Percentiles rank a stretch among this genome's conserved stretches.
Conservation (phyloP, 1,284 basidiomycete species). For the Inonotus hispidus region DNA sequence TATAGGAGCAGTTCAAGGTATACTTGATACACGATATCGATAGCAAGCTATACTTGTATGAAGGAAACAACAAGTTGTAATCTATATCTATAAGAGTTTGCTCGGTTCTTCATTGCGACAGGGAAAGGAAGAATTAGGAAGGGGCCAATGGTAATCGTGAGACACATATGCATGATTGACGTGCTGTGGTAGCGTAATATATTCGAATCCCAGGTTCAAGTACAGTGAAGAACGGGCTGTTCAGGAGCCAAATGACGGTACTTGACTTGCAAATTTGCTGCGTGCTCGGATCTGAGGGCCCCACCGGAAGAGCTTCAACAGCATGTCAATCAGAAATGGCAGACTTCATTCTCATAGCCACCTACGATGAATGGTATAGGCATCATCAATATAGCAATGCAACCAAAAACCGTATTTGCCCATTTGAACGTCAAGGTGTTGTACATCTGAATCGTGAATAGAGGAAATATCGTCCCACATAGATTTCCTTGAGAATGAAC, state of each 20-base stretch:
- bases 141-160: too few species aligned
- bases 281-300: constrained; percentile 55
- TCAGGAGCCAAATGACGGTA: constrained; percentile 14
- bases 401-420: constrained; percentile 65
- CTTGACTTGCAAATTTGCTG: constrained; percentile 48
- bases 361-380: constrained; percentile 61
- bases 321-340: neutral
- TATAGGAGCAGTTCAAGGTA: too few species aligned
- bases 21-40: too few species aligned
- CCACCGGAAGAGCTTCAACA: constrained; percentile 50
- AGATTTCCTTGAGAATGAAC: constrained; percentile 44
- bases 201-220: too few species aligned
- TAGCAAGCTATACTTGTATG: too few species aligned
- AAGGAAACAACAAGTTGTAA: too few species aligned
- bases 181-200: too few species aligned
- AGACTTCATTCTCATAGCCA: constrained; percentile 15
- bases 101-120: too few species aligned
- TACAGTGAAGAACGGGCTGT: neutral
- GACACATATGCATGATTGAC: too few species aligned
- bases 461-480: constrained; percentile 52
- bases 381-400: constrained; percentile 53
- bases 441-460: constrained; percentile 65
- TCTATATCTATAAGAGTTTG: too few species aligned
- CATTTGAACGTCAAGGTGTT: constrained; percentile 55
- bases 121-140: too few species aligned